phyloP scores from a whole-genome alignment of 257 asterid genomes.

The Buddleja alternifolia region DNA sequence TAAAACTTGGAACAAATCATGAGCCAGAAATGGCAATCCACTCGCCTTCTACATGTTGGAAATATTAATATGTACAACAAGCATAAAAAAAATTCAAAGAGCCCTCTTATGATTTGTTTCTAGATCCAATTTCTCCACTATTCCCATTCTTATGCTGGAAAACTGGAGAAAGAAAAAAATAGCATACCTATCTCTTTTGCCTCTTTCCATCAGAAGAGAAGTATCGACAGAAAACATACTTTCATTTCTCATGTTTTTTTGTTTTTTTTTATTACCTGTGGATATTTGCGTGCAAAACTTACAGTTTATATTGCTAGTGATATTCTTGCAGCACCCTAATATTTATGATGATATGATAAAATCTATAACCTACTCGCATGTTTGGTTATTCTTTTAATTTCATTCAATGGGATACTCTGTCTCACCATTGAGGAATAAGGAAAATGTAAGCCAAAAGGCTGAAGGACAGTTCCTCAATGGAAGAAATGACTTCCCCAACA shows the following conservation, averaged over 20 bases:
- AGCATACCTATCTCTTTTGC: background rate
- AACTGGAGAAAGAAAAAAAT: background rate
- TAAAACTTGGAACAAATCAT: background rate
- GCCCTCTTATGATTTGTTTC: too few species aligned
- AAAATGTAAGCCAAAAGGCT: slow-evolving; percentile 34
- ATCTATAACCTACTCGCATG: background rate
- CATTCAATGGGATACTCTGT: slow-evolving; percentile 37
- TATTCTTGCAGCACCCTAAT: background rate
- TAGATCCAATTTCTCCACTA: slow-evolving; percentile 4
- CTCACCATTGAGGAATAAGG: slow-evolving; percentile 36
- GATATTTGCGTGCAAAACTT: slow-evolving; percentile 14
- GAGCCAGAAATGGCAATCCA: slow-evolving; percentile 9
- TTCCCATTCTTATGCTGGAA: background rate
- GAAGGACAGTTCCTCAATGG: slow-evolving; percentile 41
- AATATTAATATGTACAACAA: slow-evolving; percentile 10
- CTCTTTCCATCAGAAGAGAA: background rate
- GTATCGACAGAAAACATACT: background rate
- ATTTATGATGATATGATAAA: background rate
- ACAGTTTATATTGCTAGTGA: background rate
- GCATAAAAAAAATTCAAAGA: background rate
- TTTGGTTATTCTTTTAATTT: background rate
- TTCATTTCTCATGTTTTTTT: background rate
- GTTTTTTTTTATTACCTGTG: background rate
- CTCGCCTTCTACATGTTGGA: slow-evolving; percentile 16
- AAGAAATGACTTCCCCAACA: slow-evolving; percentile 39